phyloP scores from a whole-genome alignment of 108 stramenopile species.

The Schizochytrium sp. region DNA sequence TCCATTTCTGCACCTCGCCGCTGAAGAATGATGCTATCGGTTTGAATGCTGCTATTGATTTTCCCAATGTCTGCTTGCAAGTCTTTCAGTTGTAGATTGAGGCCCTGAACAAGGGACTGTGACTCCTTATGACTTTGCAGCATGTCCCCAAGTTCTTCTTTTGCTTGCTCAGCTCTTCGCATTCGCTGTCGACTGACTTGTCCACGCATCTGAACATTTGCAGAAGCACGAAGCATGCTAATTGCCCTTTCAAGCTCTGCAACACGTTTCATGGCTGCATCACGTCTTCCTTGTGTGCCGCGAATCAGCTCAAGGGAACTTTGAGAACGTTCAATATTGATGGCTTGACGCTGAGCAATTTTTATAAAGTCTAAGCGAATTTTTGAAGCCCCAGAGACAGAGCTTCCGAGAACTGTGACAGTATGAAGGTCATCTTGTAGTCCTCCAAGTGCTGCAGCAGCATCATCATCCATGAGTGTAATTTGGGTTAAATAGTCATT shows the following conservation, averaged over 20 bases:
- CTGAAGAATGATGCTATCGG: conserved; percentile 2
- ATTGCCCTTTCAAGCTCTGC: conserved; percentile 6
- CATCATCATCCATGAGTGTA: conserved; percentile 7
- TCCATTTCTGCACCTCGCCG: conserved; percentile 27
- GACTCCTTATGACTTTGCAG: neutral
- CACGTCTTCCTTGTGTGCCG: conserved; percentile 1
- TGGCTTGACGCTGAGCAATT: conserved; percentile 26
- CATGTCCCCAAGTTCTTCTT: conserved; percentile 14
- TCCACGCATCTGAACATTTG: neutral
- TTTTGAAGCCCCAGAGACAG: conserved; percentile 37
- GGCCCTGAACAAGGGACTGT: conserved; percentile 4
- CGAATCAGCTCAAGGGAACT: neutral
- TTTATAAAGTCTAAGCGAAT: conserved; percentile 25
- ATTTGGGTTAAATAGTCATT: neutral
- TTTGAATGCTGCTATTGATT: conserved; percentile 47
- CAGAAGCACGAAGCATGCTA: neutral
- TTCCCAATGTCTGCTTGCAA: conserved; percentile 34
- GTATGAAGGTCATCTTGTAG: neutral
- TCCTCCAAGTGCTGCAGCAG: neutral
- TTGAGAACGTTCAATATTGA: neutral
- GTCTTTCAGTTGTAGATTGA: conserved; percentile 5
- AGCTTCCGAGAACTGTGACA: conserved; percentile 11
- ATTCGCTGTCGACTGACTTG: neutral
- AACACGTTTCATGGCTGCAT: neutral
- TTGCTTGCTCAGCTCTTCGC: conserved; percentile 16